Percentiles rank a stretch among this genome's conserved stretches.
These are phyloP conservation scores for Umbilicus rupestris DNA, from an alignment of 164 flowering plant species.

Conservation along the genomic window DNA sequence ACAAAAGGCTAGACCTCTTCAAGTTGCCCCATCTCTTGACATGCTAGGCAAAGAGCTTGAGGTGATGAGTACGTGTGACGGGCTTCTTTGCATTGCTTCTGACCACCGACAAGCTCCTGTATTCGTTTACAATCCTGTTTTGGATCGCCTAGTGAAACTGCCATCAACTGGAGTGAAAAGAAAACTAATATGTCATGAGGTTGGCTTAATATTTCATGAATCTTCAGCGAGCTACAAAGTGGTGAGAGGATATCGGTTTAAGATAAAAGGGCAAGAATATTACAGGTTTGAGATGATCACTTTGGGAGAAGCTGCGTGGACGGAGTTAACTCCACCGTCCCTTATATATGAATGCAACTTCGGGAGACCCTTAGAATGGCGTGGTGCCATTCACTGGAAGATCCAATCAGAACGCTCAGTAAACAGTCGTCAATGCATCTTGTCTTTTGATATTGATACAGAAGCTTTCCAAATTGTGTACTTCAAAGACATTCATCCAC, in stretches of 20 bases:
- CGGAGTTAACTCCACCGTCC: background rate
- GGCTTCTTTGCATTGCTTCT: conserved; percentile 4
- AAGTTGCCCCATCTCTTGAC: background rate
- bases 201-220: background rate
- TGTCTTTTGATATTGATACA: conserved; percentile 3
- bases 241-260: background rate
- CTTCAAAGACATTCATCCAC: background rate
- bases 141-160: background rate
- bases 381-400: conserved; percentile 1
- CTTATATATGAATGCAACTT: background rate
- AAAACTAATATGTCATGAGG: background rate
- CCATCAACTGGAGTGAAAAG: conserved; percentile 2
- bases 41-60: background rate
- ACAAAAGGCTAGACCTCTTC: background rate
- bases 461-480: background rate
- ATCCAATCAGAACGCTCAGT: background rate
- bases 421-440: background rate
- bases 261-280: background rate
- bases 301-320: conserved; percentile 4
- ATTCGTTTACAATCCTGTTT: background rate
- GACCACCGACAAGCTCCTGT: background rate
- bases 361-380: background rate
- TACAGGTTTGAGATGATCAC: conserved; percentile 1
- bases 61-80: background rate
- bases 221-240: conserved; percentile 1